These are phyloP conservation scores for Carex pumila DNA, from an alignment of 176 grass and related monocot genomes.

Conservation along the genomic window DNA sequence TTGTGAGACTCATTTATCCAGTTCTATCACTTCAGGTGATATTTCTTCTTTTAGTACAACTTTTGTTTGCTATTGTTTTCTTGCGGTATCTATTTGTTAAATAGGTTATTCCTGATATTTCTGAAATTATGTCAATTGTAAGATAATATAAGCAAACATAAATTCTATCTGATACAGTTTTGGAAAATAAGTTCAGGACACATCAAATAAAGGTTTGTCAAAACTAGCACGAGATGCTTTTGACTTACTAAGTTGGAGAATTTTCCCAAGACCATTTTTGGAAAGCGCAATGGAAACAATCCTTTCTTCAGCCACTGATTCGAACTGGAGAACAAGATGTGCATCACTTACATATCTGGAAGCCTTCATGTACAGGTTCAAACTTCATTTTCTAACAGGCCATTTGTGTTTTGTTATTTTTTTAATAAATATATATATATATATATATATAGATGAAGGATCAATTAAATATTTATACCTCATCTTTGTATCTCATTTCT, in stretches of 20 bases:
- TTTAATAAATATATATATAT: background rate
- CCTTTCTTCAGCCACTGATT: slow-evolving; percentile 67
- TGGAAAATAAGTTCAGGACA: slow-evolving; percentile 45
- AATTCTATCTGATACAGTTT: background rate
- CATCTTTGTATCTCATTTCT: background rate
- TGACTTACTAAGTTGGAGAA: slow-evolving; percentile 80
- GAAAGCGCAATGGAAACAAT: slow-evolving; percentile 64
- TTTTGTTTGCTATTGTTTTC: background rate
- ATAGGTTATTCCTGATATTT: background rate
- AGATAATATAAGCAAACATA: background rate
- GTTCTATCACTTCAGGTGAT: slow-evolving; percentile 88
- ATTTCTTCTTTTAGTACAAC: background rate
- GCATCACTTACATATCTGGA: slow-evolving; percentile 63
- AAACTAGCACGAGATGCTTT: slow-evolving; percentile 76
- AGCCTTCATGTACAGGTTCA: slow-evolving; percentile 83
- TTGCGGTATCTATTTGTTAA: background rate
- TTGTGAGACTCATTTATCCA: slow-evolving; percentile 57
- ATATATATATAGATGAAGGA: background rate
- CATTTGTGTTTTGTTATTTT: background rate
- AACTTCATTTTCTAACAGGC: background rate
- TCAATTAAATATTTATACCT: background rate
- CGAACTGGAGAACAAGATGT: slow-evolving; percentile 88
- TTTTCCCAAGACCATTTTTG: slow-evolving; percentile 57
- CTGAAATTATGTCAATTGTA: background rate
- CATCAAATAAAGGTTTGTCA: slow-evolving; percentile 88